phyloP scores from a whole-genome alignment of 2,329 filamentous ascomycete genomes.

The Huntiella decipiens region DNA sequence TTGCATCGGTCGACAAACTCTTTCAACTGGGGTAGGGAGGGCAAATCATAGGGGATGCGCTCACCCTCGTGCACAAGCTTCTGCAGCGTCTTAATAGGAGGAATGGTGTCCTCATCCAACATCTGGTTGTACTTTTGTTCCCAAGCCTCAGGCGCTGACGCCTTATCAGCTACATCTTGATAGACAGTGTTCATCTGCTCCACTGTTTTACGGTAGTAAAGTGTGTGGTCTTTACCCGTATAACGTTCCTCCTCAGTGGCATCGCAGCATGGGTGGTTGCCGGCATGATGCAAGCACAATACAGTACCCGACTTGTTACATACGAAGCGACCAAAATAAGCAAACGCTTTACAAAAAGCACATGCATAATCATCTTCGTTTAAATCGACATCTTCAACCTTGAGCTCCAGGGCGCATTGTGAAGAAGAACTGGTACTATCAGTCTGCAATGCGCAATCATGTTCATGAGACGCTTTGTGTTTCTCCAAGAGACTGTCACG shows the following conservation, averaged over 20 bases:
- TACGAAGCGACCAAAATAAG: slow-evolving; percentile 76
- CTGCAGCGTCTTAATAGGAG: slow-evolving; percentile 70
- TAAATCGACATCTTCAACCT: slow-evolving; percentile 53
- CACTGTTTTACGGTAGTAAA: slow-evolving; percentile 61
- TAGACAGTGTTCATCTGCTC: slow-evolving; percentile 47
- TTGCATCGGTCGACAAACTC: slow-evolving; percentile 91
- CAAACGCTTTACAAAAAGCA: slow-evolving; percentile 76
- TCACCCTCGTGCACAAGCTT: slow-evolving; percentile 81
- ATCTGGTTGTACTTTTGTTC: slow-evolving; percentile 73
- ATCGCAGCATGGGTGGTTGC: slow-evolving; percentile 63
- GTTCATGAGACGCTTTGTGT: slow-evolving; percentile 36
- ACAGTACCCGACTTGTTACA: slow-evolving; percentile 68
- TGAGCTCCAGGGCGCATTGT: slow-evolving; percentile 40
- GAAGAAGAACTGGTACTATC: slow-evolving; percentile 12
- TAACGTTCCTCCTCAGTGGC: slow-evolving; percentile 47
- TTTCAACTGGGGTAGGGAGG: slow-evolving; percentile 62
- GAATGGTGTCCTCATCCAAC: slow-evolving; percentile 65
- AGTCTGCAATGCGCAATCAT: slow-evolving; percentile 31
- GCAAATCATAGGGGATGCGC: slow-evolving; percentile 79
- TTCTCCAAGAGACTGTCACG: slow-evolving; percentile 49
- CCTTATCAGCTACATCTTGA: slow-evolving; percentile 69
- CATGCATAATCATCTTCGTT: slow-evolving; percentile 89
- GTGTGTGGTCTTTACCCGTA: slow-evolving; percentile 47
- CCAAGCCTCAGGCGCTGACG: slow-evolving; percentile 71
- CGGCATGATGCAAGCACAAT: slow-evolving; percentile 67